These are phyloP conservation scores for Calonectria hawksworthii DNA, from an alignment of 2,329 filamentous ascomycete genomes.

Conservation along the genomic window DNA sequence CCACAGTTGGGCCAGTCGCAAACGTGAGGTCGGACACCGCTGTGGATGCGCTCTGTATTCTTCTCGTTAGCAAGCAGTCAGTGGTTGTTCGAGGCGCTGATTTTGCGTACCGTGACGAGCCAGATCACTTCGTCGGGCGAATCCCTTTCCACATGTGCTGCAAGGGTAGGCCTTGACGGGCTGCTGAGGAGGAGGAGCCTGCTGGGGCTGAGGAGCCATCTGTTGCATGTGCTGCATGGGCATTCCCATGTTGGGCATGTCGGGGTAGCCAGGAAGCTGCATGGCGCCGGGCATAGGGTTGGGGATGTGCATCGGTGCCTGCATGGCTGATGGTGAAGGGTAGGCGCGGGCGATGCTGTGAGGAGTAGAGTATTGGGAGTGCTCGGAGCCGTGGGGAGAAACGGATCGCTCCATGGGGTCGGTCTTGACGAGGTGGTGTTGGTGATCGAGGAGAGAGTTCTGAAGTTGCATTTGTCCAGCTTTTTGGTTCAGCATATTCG, in stretches of 20 bases:
- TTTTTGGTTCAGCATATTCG: slow-evolving; percentile 67
- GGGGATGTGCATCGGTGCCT: slow-evolving; percentile 62
- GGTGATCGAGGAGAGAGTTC: slow-evolving; percentile 50
- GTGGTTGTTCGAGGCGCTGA: not conserved
- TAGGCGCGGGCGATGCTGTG: slow-evolving; percentile 65
- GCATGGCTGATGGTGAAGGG: slow-evolving; percentile 68
- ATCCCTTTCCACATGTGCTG: slow-evolving; percentile 90
- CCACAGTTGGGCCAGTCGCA: slow-evolving; percentile 91
- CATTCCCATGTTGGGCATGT: slow-evolving; percentile 59
- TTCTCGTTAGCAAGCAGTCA: slow-evolving; percentile 40
- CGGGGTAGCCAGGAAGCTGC: slow-evolving; percentile 59
- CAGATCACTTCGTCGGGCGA: slow-evolving; percentile 93
- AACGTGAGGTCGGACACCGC: slow-evolving; percentile 88
- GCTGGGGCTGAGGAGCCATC: slow-evolving; percentile 50
- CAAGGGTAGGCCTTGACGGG: slow-evolving; percentile 84
- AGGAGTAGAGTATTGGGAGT: slow-evolving; percentile 67
- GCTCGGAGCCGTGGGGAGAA: slow-evolving; percentile 72
- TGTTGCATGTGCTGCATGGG: slow-evolving; percentile 57
- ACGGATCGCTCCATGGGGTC: slow-evolving; percentile 66
- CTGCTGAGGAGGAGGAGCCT: slow-evolving; percentile 51
- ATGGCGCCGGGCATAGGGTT: slow-evolving; percentile 58
- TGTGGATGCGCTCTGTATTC: slow-evolving; percentile 92
- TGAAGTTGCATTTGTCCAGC: slow-evolving; percentile 53
- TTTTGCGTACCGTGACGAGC: slow-evolving; percentile 86
- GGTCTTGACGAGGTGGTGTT: slow-evolving; percentile 51